Evolutionary conservation across 2,329 filamentous ascomycete species (phyloP).

Genomic region (Sclerotinia nivalis): DNA sequence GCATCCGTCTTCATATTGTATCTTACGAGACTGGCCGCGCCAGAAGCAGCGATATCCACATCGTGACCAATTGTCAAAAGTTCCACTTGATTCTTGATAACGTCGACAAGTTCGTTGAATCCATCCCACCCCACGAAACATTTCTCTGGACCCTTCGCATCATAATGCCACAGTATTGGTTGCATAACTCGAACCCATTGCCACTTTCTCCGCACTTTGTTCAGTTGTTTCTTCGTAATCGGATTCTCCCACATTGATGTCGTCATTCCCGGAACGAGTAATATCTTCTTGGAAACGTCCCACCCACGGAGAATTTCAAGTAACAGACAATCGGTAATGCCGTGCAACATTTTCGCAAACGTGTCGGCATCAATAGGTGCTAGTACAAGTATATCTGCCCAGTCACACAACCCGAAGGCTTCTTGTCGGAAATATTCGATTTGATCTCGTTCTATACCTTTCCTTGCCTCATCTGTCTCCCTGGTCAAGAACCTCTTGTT

Average conservation of each 20-base stretch:
- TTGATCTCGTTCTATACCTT: constrained; percentile 36
- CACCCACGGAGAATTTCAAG: constrained; percentile 81
- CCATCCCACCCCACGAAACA: constrained; percentile 61
- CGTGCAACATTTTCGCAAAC: constrained; percentile 83
- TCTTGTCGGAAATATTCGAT: constrained; percentile 55
- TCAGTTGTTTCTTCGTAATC: constrained; percentile 82
- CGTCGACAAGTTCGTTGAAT: constrained; percentile 70
- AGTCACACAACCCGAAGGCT: constrained; percentile 71
- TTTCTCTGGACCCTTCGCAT: constrained; percentile 54
- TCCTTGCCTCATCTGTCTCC: constrained; percentile 34
- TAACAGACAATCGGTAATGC: constrained; percentile 77
- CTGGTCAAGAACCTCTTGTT: constrained; percentile 49
- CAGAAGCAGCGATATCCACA: constrained; percentile 48
- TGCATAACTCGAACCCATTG: constrained; percentile 81
- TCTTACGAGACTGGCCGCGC: constrained; percentile 46
- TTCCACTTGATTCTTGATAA: constrained; percentile 76
- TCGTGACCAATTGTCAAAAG: constrained; percentile 72
- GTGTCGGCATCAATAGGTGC: constrained; percentile 83
- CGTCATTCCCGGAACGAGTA: constrained; percentile 88
- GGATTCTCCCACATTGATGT: constrained; percentile 87
- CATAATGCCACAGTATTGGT: constrained; percentile 81
- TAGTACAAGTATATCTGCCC: constrained; percentile 84
- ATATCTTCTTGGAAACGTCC: constrained; percentile 81
- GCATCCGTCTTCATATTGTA: constrained; percentile 44
- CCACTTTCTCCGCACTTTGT: constrained; percentile 81